Conservation (phyloP, 148 eudicot species). For the Nepenthes gracilis region DNA sequence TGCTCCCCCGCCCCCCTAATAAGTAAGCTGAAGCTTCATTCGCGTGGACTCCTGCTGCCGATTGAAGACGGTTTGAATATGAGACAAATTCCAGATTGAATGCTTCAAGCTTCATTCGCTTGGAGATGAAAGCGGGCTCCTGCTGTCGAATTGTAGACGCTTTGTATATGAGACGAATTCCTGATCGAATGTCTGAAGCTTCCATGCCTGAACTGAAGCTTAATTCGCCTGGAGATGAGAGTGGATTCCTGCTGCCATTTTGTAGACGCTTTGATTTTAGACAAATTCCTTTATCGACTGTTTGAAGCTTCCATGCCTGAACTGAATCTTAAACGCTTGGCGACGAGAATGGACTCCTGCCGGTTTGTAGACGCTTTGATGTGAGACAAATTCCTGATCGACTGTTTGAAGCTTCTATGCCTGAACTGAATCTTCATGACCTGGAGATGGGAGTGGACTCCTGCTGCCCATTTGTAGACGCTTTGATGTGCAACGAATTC, state of each 20-base stretch:
- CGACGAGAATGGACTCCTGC: constrained; percentile 84
- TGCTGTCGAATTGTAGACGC: constrained; percentile 71
- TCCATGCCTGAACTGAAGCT: background rate
- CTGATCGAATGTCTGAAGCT: constrained; percentile 30
- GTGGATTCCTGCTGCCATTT: constrained; percentile 66
- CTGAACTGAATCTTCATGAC: too few species aligned
- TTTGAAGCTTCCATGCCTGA: background rate
- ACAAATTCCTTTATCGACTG: constrained; percentile 46
- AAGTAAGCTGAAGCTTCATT: background rate
- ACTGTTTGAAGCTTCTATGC: constrained; percentile 3
- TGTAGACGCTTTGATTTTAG: constrained; percentile 54
- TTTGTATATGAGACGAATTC: constrained; percentile 50
- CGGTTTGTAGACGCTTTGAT: constrained; percentile 67
- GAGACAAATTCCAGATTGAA: background rate
- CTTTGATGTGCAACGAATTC: constrained; percentile 46
- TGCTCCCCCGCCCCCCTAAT: too few species aligned
- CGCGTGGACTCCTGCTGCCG: background rate
- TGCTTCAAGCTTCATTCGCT: background rate
- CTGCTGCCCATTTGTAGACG: constrained; percentile 67
- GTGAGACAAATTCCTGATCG: constrained; percentile 57
- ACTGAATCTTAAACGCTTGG: constrained; percentile 4
- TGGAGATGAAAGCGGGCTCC: constrained; percentile 25
- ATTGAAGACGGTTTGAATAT: background rate
- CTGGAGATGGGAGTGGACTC: constrained; percentile 81
- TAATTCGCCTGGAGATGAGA: constrained; percentile 50